Evolutionary conservation across 2,329 filamentous ascomycete species (phyloP).

Genomic region (Nigrospora osmanthi): DNA sequence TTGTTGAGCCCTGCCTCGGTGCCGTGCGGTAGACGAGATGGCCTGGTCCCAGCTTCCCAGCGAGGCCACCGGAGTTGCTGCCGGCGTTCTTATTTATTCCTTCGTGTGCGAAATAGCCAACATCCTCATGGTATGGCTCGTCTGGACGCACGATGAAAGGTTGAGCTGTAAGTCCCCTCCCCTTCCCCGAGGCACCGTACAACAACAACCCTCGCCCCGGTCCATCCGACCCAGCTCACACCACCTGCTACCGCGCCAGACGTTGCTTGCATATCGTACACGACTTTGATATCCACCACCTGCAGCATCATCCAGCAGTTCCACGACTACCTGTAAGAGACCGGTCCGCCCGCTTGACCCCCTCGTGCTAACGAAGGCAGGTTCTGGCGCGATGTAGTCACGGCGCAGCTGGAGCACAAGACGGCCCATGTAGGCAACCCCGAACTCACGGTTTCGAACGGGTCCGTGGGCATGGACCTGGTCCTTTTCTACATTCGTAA

Average conservation of each 20-base stretch:
- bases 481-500: slow-evolving; percentile 11
- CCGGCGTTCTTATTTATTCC: slow-evolving; percentile 8
- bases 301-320: slow-evolving; percentile 10
- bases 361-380: neutral
- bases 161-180: slow-evolving; percentile 7
- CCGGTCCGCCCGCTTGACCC: too few species aligned
- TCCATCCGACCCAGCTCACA: neutral
- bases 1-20: too few species aligned
- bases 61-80: slow-evolving; percentile 5
- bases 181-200: neutral
- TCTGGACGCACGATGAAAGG: slow-evolving; percentile 9
- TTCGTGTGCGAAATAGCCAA: slow-evolving; percentile 5
- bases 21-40: too few species aligned
- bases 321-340: slow-evolving; percentile 8
- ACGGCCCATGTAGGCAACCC: slow-evolving; percentile 4
- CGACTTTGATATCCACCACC: slow-evolving; percentile 8
- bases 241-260: slow-evolving; percentile 3
- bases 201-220: neutral
- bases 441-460: slow-evolving; percentile 5
- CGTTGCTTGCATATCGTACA: slow-evolving; percentile 10
- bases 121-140: slow-evolving; percentile 9
- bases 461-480: slow-evolving; percentile 5
- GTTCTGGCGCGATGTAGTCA: slow-evolving; percentile 7
- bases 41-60: slow-evolving; percentile 5
- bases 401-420: slow-evolving; percentile 6